Conservation (phyloP, 257 asterid species). For the Gynochthodes officinalis region DNA sequence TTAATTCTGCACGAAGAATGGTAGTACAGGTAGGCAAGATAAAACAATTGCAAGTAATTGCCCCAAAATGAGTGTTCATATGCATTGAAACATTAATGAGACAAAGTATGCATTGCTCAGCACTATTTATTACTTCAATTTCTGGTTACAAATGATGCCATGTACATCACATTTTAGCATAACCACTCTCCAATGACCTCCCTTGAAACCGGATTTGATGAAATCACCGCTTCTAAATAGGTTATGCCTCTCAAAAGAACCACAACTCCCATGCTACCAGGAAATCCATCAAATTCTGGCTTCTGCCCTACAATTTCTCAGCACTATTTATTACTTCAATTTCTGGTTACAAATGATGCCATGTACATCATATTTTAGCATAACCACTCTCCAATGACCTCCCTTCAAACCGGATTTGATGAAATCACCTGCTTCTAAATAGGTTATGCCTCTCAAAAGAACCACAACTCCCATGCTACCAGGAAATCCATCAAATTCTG, state of each 20-base stretch:
- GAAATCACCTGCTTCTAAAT: not conserved
- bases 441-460: not conserved
- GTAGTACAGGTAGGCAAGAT: not conserved
- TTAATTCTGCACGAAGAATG: not conserved
- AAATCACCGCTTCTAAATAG: not conserved
- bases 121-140: not conserved
- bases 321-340: not conserved
- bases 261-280: not conserved
- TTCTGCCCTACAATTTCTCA: too few species aligned
- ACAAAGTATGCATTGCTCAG: not conserved
- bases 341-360: not conserved
- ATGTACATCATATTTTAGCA: not conserved
- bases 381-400: not conserved
- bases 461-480: not conserved
- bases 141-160: not conserved
- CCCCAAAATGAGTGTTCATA: not conserved
- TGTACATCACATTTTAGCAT: not conserved
- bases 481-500: not conserved
- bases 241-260: not conserved
- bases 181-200: not conserved
- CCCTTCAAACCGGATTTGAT: not conserved
- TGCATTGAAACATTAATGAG: not conserved
- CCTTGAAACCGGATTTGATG: not conserved
- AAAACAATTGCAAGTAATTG: not conserved
- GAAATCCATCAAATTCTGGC: not conserved